A percentile compares a stretch with the other conserved stretches of the same genome.
phyloP scores from a whole-genome alignment of 2,329 filamentous ascomycete species.

The Sordariomycetes sp. region DNA sequence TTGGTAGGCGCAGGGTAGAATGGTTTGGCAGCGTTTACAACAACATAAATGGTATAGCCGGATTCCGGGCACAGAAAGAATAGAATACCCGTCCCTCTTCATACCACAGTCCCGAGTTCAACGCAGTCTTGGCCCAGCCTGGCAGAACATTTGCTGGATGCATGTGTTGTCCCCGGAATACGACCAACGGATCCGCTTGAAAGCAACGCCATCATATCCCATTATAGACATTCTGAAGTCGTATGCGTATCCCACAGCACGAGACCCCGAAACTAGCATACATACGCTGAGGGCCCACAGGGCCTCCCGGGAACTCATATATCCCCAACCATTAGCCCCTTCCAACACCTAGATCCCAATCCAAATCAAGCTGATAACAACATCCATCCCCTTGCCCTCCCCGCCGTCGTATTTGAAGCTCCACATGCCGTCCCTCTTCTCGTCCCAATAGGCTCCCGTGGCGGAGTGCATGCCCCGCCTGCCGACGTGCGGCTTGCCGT shows the following conservation, averaged over 20 bases:
- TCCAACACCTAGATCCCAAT: conserved; percentile 45
- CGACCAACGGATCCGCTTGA: background rate
- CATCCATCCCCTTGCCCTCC: conserved; percentile 56
- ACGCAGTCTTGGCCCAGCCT: no score
- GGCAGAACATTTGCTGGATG: no score
- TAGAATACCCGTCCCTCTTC: no score
- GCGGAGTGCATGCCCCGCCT: conserved; percentile 85
- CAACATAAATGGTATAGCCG: background rate
- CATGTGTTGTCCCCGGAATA: no score
- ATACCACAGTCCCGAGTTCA: no score
- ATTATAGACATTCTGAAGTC: background rate
- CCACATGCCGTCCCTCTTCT: conserved; percentile 85
- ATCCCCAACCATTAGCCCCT: background rate
- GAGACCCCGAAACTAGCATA: background rate
- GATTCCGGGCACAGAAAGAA: no score
- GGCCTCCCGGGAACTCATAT: background rate
- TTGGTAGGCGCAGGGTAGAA: background rate
- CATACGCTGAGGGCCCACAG: background rate
- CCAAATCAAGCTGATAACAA: conserved; percentile 69
- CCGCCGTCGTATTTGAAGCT: conserved; percentile 73
- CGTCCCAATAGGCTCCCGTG: conserved; percentile 80
- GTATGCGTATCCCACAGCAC: background rate
- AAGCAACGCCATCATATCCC: background rate
- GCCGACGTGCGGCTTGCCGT: conserved; percentile 63
- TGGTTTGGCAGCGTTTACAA: background rate